Evolutionary conservation across 1,284 basidiomycete species (phyloP).

Genomic region (Papiliotrema fonsecae): DNA sequence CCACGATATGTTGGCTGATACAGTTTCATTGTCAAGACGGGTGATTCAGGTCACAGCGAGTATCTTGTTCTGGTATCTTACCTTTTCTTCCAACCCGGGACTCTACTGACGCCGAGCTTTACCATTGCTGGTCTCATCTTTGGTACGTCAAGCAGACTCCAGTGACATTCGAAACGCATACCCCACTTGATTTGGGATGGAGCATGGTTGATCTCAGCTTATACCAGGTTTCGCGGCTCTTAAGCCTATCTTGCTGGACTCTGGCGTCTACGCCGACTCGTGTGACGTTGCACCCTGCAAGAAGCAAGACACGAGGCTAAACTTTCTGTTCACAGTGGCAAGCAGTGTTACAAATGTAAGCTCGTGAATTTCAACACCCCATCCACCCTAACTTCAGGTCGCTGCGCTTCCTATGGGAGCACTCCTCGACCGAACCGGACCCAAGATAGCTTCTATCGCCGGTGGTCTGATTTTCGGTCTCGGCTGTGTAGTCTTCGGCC

Average conservation of each 20-base stretch:
- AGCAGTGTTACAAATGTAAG: conserved; percentile 43
- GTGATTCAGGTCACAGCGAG: conserved; percentile 20
- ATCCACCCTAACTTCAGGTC: too few species aligned
- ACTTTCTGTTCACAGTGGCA: conserved; percentile 43
- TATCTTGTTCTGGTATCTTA: conserved; percentile 24
- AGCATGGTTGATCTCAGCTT: background rate
- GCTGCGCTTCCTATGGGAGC: conserved; percentile 41
- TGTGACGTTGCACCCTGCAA: conserved; percentile 20
- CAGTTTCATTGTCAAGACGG: conserved; percentile 8
- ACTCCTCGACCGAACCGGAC: conserved; percentile 41
- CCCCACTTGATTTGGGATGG: background rate
- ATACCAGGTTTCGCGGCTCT: conserved; percentile 27
- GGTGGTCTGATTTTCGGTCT: conserved; percentile 36
- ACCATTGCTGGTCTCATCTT: conserved; percentile 30
- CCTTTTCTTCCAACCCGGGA: background rate
- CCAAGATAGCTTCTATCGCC: conserved; percentile 32
- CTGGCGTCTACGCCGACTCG: conserved; percentile 23
- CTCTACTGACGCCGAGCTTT: conserved; percentile 13
- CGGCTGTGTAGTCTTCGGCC: conserved; percentile 36
- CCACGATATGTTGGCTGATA: conserved; percentile 8
- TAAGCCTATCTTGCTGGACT: conserved; percentile 28
- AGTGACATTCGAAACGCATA: too few species aligned
- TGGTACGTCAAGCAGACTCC: conserved; percentile 16
- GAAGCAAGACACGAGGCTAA: conserved; percentile 33
- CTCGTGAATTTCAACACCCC: background rate